These are phyloP conservation scores for Oryza glumipatula DNA, from an alignment of 176 grass and related monocot genomes.

Conservation along the genomic window DNA sequence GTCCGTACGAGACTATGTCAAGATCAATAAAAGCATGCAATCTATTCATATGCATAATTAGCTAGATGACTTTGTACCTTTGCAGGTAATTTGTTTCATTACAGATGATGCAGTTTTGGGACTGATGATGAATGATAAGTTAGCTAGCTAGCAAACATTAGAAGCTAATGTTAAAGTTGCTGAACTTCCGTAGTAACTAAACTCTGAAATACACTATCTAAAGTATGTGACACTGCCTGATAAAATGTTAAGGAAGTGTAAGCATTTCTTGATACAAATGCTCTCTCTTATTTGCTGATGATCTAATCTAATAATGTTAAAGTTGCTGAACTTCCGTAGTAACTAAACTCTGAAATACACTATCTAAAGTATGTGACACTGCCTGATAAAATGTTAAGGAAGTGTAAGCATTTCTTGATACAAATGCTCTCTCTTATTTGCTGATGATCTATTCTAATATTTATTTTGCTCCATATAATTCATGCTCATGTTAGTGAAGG, in stretches of 20 bases:
- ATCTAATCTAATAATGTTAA: neutral
- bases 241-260: neutral
- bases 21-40: conserved; percentile 29
- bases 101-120: neutral
- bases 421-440: neutral
- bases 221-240: neutral
- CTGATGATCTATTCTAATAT: neutral
- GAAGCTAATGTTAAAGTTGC: neutral
- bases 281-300: neutral
- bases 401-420: neutral
- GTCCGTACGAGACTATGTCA: too few relatives aligned
- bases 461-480: conserved; percentile 11
- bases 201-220: neutral
- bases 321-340: conserved; percentile 1
- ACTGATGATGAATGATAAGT: conserved; percentile 8
- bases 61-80: conserved; percentile 1
- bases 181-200: conserved; percentile 8
- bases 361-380: neutral
- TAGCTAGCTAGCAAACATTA: neutral
- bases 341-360: conserved; percentile 11
- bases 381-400: neutral
- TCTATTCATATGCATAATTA: conserved; percentile 16
- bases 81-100: neutral
- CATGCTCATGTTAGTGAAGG: conserved; percentile 14
- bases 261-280: neutral